Conservation (phyloP, 140 eudicot species). For the Ambrosia hybrid region DNA sequence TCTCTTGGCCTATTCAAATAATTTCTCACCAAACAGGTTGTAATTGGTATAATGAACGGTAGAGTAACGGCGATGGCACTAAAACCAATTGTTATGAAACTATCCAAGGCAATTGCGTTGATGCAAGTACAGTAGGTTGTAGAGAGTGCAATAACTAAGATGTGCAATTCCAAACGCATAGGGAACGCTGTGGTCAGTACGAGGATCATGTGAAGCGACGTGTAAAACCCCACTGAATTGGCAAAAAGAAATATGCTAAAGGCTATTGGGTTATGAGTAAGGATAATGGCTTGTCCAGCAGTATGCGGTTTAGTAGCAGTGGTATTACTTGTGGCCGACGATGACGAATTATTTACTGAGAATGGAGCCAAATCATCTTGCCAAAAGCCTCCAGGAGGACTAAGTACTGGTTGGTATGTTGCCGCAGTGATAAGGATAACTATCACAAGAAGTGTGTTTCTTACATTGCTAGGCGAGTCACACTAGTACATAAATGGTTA, state of each 20-base stretch:
- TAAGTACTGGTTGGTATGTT: conserved; percentile 42
- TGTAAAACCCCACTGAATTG: conserved; percentile 30
- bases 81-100: conserved; percentile 2
- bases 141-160: conserved; percentile 18
- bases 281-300: conserved; percentile 23
- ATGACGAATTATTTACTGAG: neutral
- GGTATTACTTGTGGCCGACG: neutral
- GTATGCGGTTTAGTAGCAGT: neutral
- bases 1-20: neutral
- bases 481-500: too few species aligned
- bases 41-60: conserved; percentile 12
- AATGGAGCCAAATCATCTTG: conserved; percentile 26
- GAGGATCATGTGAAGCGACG: conserved; percentile 23
- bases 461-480: conserved; percentile 32
- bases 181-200: conserved; percentile 30
- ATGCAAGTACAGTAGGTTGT: conserved; percentile 10
- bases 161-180: conserved; percentile 18
- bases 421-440: conserved; percentile 34
- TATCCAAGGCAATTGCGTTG: neutral
- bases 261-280: neutral
- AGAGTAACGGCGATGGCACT: neutral
- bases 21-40: conserved; percentile 11
- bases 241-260: neutral
- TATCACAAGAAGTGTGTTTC: conserved; percentile 37
- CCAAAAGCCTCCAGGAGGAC: conserved; percentile 47